Conservation (phyloP, 805 yeast genomes). For the Yarrowia sp. region DNA sequence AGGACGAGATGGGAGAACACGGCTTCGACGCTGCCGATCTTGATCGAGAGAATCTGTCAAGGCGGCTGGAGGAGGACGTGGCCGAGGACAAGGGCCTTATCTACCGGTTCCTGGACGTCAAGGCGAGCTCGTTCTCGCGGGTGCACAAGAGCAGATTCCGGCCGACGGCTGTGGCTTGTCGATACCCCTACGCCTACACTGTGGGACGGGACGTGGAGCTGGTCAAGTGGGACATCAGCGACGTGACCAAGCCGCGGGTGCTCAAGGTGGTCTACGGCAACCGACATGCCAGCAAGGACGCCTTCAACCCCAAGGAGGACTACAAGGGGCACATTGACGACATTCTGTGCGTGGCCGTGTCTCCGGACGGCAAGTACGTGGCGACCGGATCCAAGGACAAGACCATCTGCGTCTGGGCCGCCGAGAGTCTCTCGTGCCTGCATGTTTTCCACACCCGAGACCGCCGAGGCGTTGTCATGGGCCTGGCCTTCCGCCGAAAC, state of each 20-base stretch:
- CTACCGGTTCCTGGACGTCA: conserved; percentile 52
- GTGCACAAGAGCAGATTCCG: conserved; percentile 23
- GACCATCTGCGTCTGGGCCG: conserved; percentile 79
- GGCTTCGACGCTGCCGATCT: conserved; percentile 84
- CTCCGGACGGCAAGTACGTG: conserved; percentile 82
- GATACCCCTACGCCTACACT: conserved; percentile 65
- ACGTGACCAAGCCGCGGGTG: conserved; percentile 59
- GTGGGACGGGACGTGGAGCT: conserved; percentile 78
- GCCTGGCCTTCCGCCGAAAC: conserved; percentile 73
- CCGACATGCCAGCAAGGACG: conserved; percentile 29
- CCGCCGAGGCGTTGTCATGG: conserved; percentile 66
- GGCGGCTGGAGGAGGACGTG: conserved; percentile 80
- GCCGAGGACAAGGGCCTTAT: conserved; percentile 86
- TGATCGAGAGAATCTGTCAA: conserved; percentile 79
- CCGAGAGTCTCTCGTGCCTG: conserved; percentile 70
- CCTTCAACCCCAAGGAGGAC: conserved; percentile 47
- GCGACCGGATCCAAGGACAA: conserved; percentile 90
- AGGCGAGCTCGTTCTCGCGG: conserved; percentile 14
- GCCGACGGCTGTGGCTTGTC: conserved; percentile 49
- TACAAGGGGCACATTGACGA: conserved; percentile 75
- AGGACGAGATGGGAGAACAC: conserved; percentile 50
- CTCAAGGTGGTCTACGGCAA: conserved; percentile 61
- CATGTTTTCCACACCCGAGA: conserved; percentile 75
- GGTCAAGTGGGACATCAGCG: conserved; percentile 73
- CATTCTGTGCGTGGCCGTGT: conserved; percentile 73